Base-by-base conservation (phyloP, 305 asterid genomes). In the Fraxinus platypoda region DNA sequence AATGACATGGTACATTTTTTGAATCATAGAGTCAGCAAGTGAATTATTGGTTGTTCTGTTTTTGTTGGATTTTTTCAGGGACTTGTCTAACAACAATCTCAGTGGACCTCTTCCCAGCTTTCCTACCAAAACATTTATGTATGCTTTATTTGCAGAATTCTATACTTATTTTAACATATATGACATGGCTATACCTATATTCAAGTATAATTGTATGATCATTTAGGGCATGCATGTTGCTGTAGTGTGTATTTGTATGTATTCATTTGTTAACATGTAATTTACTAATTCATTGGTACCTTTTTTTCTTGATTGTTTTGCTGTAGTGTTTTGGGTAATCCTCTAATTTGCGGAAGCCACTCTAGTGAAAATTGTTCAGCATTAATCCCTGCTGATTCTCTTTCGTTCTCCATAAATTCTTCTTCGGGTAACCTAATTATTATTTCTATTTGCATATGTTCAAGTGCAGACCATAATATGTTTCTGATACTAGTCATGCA, bases 21-120 rank as follows among this genome's bases (percentile, higher is more conserved):
- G 81, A 82, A 79, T 74, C 52, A 66, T 81, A 37, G 21, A 76
- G 71, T 83, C 81, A 82, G 81, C 84, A 70, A 73, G 68, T 84
- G 85, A 82, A 85, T 84, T 28, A 78, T 76, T 78, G n/a, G 35
- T 77, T 83, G 37, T 85, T 79, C 31, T 87, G 80, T 2, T 85
- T 82, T 79, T 85, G 75, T 78, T 76, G 66, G 17, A 68, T 77
- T 71, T 85, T 85, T 84, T 84, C 94, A 95, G 99, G 97, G 99
- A 95, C 88, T 84, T 95, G 94, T 95, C 99, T 76, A 94, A 84
- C 97, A 95, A 95, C 88, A 93, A 94, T 87, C 92, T 95, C 76
- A 93, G 91, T 87, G 98, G 97, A 84, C 95, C 97, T 83, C 91
- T 93, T 83, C 98, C 98, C 57, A 88, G 87, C 78, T 91, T 93